These are phyloP conservation scores for Parsonsia alboflavescens DNA, from an alignment of 257 asterid species.

Conservation along the genomic window DNA sequence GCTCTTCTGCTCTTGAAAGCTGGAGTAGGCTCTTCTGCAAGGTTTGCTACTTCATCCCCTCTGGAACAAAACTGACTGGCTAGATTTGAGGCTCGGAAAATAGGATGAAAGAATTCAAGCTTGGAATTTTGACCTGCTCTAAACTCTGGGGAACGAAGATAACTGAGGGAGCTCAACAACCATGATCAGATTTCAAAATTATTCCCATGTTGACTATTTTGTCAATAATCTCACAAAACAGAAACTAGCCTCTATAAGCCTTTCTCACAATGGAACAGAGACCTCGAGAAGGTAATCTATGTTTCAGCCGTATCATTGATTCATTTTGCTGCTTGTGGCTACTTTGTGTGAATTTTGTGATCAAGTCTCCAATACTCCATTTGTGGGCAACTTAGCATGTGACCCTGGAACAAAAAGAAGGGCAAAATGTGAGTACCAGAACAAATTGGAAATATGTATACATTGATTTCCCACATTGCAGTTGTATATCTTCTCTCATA, in stretches of 20 bases:
- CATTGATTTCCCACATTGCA: not conserved
- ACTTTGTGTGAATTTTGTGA: no score
- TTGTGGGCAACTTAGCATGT: no score
- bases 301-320: not conserved
- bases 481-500: not conserved
- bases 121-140: not conserved
- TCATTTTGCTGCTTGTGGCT: not conserved
- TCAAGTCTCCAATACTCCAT: not conserved
- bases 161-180: not conserved
- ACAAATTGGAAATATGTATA: not conserved
- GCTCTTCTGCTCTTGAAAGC: slow-evolving; percentile 72
- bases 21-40: not conserved
- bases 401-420: no score
- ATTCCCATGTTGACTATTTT: not conserved
- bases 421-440: not conserved
- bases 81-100: not conserved
- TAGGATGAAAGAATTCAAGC: not conserved
- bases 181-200: not conserved
- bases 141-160: not conserved
- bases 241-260: not conserved
- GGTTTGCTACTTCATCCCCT: not conserved
- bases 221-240: not conserved
- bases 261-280: not conserved
- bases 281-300: not conserved
- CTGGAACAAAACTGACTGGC: not conserved